Evolutionary conservation across 2,329 filamentous ascomycete genomes (phyloP).

Genomic region (Cryphonectria naterciae): DNA sequence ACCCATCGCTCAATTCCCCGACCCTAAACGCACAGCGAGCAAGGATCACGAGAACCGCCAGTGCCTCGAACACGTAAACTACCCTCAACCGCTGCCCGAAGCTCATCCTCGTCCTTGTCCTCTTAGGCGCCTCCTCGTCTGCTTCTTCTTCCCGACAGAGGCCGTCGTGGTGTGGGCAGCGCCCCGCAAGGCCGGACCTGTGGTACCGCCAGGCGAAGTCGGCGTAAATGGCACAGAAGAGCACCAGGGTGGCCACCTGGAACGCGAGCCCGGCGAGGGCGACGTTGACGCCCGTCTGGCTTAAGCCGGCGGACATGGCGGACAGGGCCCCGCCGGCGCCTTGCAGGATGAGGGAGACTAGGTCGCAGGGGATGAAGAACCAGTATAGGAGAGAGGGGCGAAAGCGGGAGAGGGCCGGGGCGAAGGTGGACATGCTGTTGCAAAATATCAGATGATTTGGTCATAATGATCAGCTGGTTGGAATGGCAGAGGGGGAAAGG

Average conservation of each 20-base stretch:
- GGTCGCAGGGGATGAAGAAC: constrained; percentile 56
- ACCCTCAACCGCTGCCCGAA: constrained; percentile 42
- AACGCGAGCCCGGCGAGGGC: constrained; percentile 61
- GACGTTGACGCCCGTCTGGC: constrained; percentile 51
- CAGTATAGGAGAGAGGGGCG: constrained; percentile 47
- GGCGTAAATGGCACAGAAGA: constrained; percentile 53
- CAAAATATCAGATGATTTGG: neutral
- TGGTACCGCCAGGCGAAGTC: constrained; percentile 53
- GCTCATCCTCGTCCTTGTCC: constrained; percentile 1
- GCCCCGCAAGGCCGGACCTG: constrained; percentile 26
- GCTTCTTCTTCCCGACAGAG: neutral
- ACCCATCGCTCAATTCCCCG: constrained; percentile 67
- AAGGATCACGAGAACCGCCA: constrained; percentile 63
- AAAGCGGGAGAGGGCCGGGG: constrained; percentile 45
- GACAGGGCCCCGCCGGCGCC: constrained; percentile 59
- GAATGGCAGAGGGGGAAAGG: neutral
- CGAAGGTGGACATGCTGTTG: constrained; percentile 44
- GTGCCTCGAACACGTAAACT: constrained; percentile 56
- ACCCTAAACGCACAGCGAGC: constrained; percentile 66
- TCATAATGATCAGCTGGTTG: neutral
- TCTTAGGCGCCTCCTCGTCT: neutral
- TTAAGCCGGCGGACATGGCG: constrained; percentile 48
- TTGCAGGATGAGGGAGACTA: constrained; percentile 59
- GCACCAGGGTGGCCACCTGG: constrained; percentile 58
- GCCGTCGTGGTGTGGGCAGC: neutral